phyloP scores from a whole-genome alignment of 768 basidiomycete species.

The Mycena albidolilacea region DNA sequence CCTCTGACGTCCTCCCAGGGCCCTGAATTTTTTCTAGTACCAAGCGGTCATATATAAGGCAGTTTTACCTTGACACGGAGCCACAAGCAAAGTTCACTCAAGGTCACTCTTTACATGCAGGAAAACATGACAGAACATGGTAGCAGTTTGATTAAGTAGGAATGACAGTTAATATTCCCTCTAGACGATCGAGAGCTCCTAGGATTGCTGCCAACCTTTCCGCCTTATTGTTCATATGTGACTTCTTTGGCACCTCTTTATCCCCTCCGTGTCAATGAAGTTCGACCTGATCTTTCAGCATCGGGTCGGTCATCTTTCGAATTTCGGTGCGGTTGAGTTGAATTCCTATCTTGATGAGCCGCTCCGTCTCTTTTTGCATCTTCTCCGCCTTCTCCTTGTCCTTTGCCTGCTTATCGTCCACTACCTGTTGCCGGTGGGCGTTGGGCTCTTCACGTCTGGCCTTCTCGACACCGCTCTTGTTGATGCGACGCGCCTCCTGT shows the following conservation, averaged over 20 bases:
- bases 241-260: slow-evolving; percentile 10
- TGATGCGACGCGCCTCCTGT: neutral
- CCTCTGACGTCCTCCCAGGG: too few relatives aligned
- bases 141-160: too few relatives aligned
- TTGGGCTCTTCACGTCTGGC: neutral
- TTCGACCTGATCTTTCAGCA: slow-evolving; percentile 8
- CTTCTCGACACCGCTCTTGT: too few relatives aligned
- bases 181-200: neutral
- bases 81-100: too few relatives aligned
- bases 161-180: too few relatives aligned
- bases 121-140: too few relatives aligned
- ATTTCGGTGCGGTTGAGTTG: neutral
- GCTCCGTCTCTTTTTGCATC: neutral
- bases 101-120: too few relatives aligned
- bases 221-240: neutral
- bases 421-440: neutral
- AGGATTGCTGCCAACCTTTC: neutral
- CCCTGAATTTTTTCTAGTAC: too few relatives aligned
- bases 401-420: neutral
- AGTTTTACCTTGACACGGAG: too few relatives aligned
- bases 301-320: neutral
- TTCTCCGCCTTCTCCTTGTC: neutral
- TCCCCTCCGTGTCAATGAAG: neutral
- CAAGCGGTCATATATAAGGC: too few relatives aligned
- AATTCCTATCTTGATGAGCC: neutral